These are phyloP conservation scores for Metschnikowia cerradonensis DNA, from an alignment of 805 yeast species.

Conservation along the genomic window DNA sequence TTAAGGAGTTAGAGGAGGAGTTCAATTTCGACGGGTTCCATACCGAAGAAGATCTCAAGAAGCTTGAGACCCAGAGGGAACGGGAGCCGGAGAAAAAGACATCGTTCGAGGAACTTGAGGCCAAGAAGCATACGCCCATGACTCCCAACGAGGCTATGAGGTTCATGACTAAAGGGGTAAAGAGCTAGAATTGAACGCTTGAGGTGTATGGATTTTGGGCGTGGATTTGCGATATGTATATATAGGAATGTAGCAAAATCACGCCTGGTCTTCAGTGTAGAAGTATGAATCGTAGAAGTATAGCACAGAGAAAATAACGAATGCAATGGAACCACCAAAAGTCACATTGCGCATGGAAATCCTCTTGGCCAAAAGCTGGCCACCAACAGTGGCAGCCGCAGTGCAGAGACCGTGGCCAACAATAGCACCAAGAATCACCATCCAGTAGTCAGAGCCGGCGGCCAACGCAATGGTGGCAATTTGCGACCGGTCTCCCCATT, in stretches of 20 bases:
- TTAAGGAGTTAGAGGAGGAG: constrained; percentile 49
- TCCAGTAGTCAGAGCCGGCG: constrained; percentile 90
- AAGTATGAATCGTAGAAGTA: constrained; percentile 61
- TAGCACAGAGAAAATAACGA: constrained; percentile 74
- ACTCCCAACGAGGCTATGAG: constrained; percentile 34
- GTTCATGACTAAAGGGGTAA: constrained; percentile 37
- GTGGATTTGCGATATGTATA: background rate
- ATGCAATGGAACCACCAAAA: constrained; percentile 84
- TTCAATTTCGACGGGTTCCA: constrained; percentile 61
- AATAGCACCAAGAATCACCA: constrained; percentile 82
- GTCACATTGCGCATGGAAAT: constrained; percentile 91
- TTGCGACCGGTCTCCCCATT: constrained; percentile 99
- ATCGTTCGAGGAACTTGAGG: constrained; percentile 23
- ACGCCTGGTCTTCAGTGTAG: constrained; percentile 1
- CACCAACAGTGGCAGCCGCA: constrained; percentile 87
- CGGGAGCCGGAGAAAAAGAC: constrained; percentile 22
- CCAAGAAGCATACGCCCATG: constrained; percentile 20
- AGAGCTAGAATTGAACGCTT: background rate
- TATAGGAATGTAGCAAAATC: background rate
- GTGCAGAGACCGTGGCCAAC: constrained; percentile 89
- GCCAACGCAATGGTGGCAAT: constrained; percentile 98
- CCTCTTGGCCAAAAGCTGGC: constrained; percentile 81
- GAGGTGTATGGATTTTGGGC: background rate
- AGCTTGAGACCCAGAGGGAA: constrained; percentile 31
- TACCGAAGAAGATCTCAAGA: constrained; percentile 45